Evolutionary conservation across 1,139 yeast genomes (phyloP).

Genomic region (Eremothecium sinecaudum): DNA sequence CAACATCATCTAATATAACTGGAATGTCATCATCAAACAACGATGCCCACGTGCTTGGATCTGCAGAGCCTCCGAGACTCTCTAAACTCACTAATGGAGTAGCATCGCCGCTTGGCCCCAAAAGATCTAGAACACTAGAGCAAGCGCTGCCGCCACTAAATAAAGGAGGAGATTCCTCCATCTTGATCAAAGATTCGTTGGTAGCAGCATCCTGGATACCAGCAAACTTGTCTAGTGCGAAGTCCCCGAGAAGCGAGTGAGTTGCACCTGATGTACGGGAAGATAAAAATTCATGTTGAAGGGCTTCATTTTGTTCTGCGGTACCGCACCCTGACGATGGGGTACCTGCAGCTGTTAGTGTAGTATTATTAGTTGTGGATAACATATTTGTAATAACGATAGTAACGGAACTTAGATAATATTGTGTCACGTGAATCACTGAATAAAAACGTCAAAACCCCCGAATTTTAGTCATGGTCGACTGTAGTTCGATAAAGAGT

Average conservation of each 20-base stretch:
- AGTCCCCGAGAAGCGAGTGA: conserved; percentile 34
- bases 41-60: conserved; percentile 55
- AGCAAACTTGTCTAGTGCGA: conserved; percentile 34
- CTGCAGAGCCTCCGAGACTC: conserved; percentile 38
- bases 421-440: neutral
- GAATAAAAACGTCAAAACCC: neutral
- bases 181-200: conserved; percentile 6
- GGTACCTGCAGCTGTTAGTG: no score
- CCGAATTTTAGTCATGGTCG: conserved; percentile 4
- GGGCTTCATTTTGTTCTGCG: neutral
- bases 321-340: no score
- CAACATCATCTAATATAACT: conserved; percentile 28
- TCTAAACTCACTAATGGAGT: conserved; percentile 54
- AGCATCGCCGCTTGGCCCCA: conserved; percentile 37
- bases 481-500: neutral
- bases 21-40: conserved; percentile 42
- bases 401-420: no score
- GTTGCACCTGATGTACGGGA: neutral
- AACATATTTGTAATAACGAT: no score
- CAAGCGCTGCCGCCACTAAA: conserved; percentile 33
- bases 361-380: no score
- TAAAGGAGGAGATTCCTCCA: conserved; percentile 5
- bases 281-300: neutral
- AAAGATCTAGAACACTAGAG: conserved; percentile 54
- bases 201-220: conserved; percentile 4